Evolutionary conservation across 208 protist genomes (phyloP).

Genomic region (Trypanosoma mega): DNA sequence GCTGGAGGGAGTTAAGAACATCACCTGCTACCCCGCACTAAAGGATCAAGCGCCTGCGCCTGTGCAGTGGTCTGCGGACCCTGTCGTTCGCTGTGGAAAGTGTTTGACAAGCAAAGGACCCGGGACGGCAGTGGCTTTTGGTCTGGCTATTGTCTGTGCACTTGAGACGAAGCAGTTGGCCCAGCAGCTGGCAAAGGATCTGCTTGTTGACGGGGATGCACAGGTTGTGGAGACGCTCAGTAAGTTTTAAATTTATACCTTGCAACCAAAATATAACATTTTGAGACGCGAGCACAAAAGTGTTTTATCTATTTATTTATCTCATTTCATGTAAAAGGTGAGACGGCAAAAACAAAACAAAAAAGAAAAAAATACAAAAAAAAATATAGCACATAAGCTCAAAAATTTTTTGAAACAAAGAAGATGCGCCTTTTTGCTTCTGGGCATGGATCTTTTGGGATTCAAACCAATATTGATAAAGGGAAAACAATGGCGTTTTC

Average conservation of each 20-base stretch:
- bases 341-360: background rate
- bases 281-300: too few species aligned
- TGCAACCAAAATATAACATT: too few species aligned
- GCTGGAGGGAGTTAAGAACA: conserved; percentile 66
- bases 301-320: conserved; percentile 7
- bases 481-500: background rate
- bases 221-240: conserved; percentile 24
- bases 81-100: conserved; percentile 77
- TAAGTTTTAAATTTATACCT: conserved; percentile 18
- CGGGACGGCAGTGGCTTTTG: conserved; percentile 86
- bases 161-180: conserved; percentile 67
- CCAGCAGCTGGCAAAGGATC: conserved; percentile 54
- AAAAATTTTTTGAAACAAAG: background rate
- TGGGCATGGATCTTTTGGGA: too few species aligned
- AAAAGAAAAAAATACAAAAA: background rate
- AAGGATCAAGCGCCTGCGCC: conserved; percentile 65
- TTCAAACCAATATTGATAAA: background rate
- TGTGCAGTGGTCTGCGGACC: conserved; percentile 47
- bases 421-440: too few species aligned
- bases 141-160: conserved; percentile 62
- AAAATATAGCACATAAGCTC: background rate
- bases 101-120: conserved; percentile 85
- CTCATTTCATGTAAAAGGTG: too few species aligned
- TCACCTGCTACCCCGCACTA: conserved; percentile 79
- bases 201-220: conserved; percentile 59